phyloP scores from a whole-genome alignment of 2,329 filamentous ascomycete species.

The Colletotrichum horii region DNA sequence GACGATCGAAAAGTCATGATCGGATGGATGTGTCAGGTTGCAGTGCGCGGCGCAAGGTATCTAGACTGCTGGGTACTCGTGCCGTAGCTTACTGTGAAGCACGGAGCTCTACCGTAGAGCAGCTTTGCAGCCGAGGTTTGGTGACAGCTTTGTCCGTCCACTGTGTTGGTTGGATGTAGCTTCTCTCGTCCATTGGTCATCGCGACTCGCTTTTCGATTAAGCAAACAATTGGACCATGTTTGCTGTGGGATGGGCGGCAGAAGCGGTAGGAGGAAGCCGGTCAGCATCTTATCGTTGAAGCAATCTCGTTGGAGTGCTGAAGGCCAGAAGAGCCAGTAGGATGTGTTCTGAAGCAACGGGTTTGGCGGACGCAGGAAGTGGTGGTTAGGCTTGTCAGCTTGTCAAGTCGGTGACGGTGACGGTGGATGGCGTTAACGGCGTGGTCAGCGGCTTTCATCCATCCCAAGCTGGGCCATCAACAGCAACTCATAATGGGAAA shows the following conservation, averaged over 20 bases:
- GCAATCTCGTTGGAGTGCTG: not conserved
- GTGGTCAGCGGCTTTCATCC: not conserved
- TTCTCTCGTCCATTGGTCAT: not conserved
- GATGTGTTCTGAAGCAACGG: not conserved
- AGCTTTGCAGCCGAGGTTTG: not conserved
- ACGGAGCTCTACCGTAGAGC: not conserved
- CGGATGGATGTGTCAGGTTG: not conserved
- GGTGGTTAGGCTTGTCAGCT: not conserved
- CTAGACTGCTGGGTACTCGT: not conserved
- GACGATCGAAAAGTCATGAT: not conserved
- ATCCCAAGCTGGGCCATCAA: not conserved
- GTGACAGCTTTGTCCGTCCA: not conserved
- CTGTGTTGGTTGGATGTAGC: not conserved
- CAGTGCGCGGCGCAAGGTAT: not conserved
- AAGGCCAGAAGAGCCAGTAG: not conserved
- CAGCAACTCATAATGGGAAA: not conserved
- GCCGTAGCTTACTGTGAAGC: not conserved
- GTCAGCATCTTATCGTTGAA: slow-evolving; percentile 2
- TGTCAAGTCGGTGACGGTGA: not conserved
- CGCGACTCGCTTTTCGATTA: not conserved
- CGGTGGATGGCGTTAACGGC: not conserved
- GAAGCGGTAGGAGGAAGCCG: not conserved
- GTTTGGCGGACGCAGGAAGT: not conserved
- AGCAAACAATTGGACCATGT: not conserved
- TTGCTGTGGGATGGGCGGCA: not conserved